Evolutionary conservation across 257 asterid species (phyloP).

Genomic region (Gentiana macrophylla): DNA sequence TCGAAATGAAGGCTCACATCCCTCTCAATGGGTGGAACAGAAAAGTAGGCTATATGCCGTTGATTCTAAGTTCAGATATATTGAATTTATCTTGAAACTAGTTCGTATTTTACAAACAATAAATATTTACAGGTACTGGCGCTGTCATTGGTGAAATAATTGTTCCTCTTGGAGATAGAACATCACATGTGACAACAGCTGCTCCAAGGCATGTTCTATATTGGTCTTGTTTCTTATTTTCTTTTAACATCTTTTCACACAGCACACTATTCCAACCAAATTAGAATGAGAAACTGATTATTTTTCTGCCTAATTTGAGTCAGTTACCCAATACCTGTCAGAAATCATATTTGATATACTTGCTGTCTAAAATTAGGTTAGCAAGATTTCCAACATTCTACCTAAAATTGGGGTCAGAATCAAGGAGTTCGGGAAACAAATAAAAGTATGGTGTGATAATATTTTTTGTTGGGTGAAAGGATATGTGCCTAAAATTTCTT

Average conservation of each 20-base stretch:
- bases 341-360: no score
- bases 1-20: slow-evolving; percentile 19
- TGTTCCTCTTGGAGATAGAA: slow-evolving; percentile 30
- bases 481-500: slow-evolving; percentile 8
- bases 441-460: neutral
- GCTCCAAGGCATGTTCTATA: slow-evolving; percentile 39
- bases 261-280: no score
- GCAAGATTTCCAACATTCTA: no score
- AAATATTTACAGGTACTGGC: slow-evolving; percentile 15
- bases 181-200: slow-evolving; percentile 24
- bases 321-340: no score
- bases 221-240: slow-evolving; percentile 1
- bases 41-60: slow-evolving; percentile 24
- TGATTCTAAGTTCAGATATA: slow-evolving; percentile 22
- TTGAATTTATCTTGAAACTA: slow-evolving; percentile 20
- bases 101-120: slow-evolving; percentile 22
- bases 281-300: no score
- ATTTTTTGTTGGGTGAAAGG: neutral
- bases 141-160: slow-evolving; percentile 19
- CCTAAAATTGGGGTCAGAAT: no score
- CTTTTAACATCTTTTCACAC: neutral
- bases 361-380: no score
- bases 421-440: no score
- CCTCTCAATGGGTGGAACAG: slow-evolving; percentile 30
- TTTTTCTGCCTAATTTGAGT: no score